Evolutionary conservation across 331 rosid genomes (phyloP).

Genomic region (Dryas integrifolia): DNA sequence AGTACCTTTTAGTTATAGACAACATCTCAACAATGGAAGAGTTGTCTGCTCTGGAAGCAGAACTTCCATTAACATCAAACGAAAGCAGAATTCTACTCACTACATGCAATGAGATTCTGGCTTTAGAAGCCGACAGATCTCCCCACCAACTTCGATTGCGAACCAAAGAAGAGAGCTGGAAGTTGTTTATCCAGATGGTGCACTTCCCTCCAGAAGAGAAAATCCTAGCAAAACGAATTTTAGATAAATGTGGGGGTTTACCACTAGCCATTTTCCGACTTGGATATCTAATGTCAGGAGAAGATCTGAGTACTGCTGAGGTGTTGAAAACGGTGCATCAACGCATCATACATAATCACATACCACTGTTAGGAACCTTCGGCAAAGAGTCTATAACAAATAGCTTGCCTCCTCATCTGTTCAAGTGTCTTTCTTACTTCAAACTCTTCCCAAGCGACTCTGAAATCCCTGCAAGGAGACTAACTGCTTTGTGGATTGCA

Average conservation of each 20-base stretch:
- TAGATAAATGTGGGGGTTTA: slow-evolving; percentile 33
- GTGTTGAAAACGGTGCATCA: neutral
- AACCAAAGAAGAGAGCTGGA: slow-evolving; percentile 35
- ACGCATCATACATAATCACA: neutral
- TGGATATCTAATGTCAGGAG: slow-evolving; percentile 25
- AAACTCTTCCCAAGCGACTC: slow-evolving; percentile 30
- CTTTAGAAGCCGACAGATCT: neutral
- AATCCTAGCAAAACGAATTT: slow-evolving; percentile 19
- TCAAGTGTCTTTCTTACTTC: slow-evolving; percentile 28
- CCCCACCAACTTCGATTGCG: slow-evolving; percentile 16
- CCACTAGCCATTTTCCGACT: slow-evolving; percentile 33
- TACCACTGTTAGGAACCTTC: neutral
- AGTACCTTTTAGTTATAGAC: slow-evolving; percentile 27
- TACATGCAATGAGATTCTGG: slow-evolving; percentile 20
- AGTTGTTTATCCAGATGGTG: slow-evolving; percentile 28
- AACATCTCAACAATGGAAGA: slow-evolving; percentile 3
- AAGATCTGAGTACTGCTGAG: neutral
- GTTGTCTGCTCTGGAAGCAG: neutral
- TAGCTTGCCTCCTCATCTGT: too few relatives aligned
- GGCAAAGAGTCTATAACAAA: neutral
- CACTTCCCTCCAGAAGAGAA: slow-evolving; percentile 2
- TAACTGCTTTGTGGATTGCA: slow-evolving; percentile 39
- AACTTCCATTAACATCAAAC: neutral
- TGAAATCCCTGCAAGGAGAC: slow-evolving; percentile 39
- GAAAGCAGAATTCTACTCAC: slow-evolving; percentile 32